Percentiles rank a stretch among this genome's conserved stretches.
Conservation (phyloP, 2,329 filamentous ascomycete species). For the Trichoderma lentiforme region DNA sequence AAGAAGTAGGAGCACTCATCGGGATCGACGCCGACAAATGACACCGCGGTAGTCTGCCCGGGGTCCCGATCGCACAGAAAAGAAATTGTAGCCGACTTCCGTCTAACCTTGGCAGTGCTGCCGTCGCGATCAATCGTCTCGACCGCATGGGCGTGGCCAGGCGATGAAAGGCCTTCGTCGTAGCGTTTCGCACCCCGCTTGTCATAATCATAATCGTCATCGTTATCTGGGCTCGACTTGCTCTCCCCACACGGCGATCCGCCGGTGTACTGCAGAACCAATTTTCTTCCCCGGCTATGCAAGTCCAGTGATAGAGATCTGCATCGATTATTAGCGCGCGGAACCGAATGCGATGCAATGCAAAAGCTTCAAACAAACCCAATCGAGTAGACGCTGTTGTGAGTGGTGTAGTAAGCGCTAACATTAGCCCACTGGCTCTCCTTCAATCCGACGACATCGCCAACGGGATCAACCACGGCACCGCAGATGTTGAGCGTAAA, state of each 20-base stretch:
- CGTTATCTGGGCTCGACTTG: slow-evolving; percentile 32
- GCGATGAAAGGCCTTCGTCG: neutral
- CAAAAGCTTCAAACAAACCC: slow-evolving; percentile 53
- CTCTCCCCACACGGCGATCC: slow-evolving; percentile 68
- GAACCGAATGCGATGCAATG: neutral
- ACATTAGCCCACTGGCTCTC: slow-evolving; percentile 65
- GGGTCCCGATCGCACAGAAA: slow-evolving; percentile 90
- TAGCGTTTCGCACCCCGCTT: neutral
- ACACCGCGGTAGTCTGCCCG: slow-evolving; percentile 64
- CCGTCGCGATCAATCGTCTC: slow-evolving; percentile 33
- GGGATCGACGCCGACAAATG: slow-evolving; percentile 78
- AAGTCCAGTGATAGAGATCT: slow-evolving; percentile 50
- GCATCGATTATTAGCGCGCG: slow-evolving; percentile 2
- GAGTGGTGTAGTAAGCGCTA: slow-evolving; percentile 70
- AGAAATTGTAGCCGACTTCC: slow-evolving; percentile 83
- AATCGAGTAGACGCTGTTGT: slow-evolving; percentile 68
- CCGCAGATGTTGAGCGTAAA: slow-evolving; percentile 83
- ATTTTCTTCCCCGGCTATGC: slow-evolving; percentile 64
- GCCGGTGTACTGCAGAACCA: slow-evolving; percentile 72
- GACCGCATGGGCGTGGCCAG: slow-evolving; percentile 15
- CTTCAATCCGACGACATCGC: slow-evolving; percentile 62
- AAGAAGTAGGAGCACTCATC: slow-evolving; percentile 97
- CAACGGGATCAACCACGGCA: slow-evolving; percentile 65
- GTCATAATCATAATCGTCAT: slow-evolving; percentile 20
- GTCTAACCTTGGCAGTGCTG: slow-evolving; percentile 33